These are phyloP conservation scores for Isoetes taiwanensis DNA, from an alignment of 75 land plant species.

Conservation along the genomic window DNA sequence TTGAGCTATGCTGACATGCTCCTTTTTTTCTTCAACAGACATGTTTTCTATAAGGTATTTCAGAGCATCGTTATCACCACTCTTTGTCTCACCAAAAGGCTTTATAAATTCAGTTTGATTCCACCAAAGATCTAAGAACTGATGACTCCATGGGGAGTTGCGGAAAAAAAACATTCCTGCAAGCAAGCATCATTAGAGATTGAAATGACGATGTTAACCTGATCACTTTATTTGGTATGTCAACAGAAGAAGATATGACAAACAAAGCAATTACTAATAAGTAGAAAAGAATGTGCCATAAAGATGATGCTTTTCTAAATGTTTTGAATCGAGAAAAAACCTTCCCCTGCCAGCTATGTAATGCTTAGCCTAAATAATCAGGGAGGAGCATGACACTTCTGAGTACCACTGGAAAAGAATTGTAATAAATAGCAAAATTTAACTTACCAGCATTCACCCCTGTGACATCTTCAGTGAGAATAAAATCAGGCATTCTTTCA, in stretches of 20 bases:
- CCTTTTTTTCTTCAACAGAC: not conserved
- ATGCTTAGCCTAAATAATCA: too few species aligned
- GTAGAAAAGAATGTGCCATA: too few species aligned
- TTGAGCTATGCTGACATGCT: not conserved
- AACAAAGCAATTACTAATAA: too few species aligned
- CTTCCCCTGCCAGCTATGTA: too few species aligned
- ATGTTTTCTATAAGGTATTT: not conserved
- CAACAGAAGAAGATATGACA: too few species aligned
- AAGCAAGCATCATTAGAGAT: not conserved
- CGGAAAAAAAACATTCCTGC: slow-evolving; percentile 6
- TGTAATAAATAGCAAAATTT: too few species aligned
- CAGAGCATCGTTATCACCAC: slow-evolving; percentile 5
- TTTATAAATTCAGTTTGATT: not conserved
- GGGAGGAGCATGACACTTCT: too few species aligned
- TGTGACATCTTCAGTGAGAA: not conserved
- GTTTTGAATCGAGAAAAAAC: too few species aligned
- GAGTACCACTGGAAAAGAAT: not conserved
- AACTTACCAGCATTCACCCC: not conserved
- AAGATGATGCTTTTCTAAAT: too few species aligned
- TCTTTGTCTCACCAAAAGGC: not conserved
- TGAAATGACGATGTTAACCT: too few species aligned
- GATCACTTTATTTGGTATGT: too few species aligned
- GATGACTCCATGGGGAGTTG: slow-evolving; percentile 2
- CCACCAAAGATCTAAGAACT: slow-evolving; percentile 3
- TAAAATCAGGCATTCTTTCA: not conserved